phyloP scores from a whole-genome alignment of 805 yeast species.

The Lipomyces chichibuensis region DNA sequence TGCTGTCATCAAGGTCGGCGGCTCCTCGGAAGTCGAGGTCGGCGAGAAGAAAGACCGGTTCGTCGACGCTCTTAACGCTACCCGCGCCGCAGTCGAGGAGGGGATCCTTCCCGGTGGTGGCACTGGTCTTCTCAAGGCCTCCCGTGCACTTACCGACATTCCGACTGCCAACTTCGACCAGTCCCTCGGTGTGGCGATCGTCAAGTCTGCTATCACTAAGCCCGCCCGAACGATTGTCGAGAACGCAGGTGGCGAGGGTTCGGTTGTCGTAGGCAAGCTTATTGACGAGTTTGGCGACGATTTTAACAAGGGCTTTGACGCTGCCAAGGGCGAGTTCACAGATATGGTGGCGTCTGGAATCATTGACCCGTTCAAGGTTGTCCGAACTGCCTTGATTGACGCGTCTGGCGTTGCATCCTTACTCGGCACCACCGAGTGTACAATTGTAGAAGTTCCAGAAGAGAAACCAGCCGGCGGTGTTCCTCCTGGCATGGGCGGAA shows the following conservation, averaged over 20 bases:
- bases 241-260: constrained; percentile 97
- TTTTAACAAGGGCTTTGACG: constrained; percentile 89
- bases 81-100: constrained; percentile 98
- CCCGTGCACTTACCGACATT: constrained; percentile 61
- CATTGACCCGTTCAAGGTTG: constrained; percentile 98
- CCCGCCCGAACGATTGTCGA: constrained; percentile 96
- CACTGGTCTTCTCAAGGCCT: constrained; percentile 93
- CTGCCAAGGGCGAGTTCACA: constrained; percentile 88
- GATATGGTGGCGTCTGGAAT: constrained; percentile 97
- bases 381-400: constrained; percentile 91
- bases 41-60: constrained; percentile 99
- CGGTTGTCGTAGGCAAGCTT: constrained; percentile 93
- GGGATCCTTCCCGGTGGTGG: constrained; percentile 99
- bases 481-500: constrained; percentile 66
- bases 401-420: constrained; percentile 97
- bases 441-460: constrained; percentile 90
- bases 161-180: constrained; percentile 90
- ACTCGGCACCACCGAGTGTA: constrained; percentile 97
- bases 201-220: constrained; percentile 86
- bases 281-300: constrained; percentile 58
- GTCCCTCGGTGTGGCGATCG: constrained; percentile 91
- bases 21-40: constrained; percentile 95
- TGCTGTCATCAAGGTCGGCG: constrained; percentile 97
- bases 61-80: constrained; percentile 97
- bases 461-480: constrained; percentile 60